These are phyloP conservation scores for Phaeomoniella chlamydospora DNA, from an alignment of 2,329 filamentous ascomycete species.

Conservation along the genomic window DNA sequence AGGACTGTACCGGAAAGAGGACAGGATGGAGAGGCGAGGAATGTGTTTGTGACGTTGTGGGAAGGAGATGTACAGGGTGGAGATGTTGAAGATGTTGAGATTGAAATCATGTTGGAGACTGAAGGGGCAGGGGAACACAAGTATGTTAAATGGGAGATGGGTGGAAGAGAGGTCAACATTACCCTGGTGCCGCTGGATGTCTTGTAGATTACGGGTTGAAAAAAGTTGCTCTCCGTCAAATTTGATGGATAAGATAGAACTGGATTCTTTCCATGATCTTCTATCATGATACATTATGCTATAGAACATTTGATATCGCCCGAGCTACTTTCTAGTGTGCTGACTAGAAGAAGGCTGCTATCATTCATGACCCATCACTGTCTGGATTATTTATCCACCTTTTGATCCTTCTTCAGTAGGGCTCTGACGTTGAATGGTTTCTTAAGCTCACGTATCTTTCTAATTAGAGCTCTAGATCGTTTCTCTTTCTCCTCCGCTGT, in stretches of 20 bases:
- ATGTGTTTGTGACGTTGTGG: not conserved
- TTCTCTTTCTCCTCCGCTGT: slow-evolving; percentile 14
- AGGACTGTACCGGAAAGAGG: too few species aligned
- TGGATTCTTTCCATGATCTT: too few species aligned
- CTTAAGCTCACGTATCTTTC: slow-evolving; percentile 19
- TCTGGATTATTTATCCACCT: too few species aligned
- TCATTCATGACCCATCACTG: too few species aligned
- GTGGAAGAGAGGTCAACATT: not conserved
- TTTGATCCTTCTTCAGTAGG: slow-evolving; percentile 8
- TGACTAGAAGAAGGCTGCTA: too few species aligned
- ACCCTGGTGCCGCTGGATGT: not conserved
- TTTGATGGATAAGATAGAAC: too few species aligned
- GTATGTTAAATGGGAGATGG: not conserved
- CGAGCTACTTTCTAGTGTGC: too few species aligned
- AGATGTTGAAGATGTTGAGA: not conserved
- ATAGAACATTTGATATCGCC: too few species aligned
- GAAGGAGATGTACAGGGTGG: too few species aligned
- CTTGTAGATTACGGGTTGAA: too few species aligned
- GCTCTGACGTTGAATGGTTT: slow-evolving; percentile 13
- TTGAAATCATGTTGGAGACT: not conserved
- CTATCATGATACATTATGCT: too few species aligned
- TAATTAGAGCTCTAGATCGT: slow-evolving; percentile 16
- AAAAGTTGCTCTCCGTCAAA: too few species aligned
- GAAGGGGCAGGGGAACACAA: not conserved
- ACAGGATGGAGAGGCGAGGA: not conserved